Conservation (phyloP, 345 rosid genomes). For the Aquilaria sinensis region DNA sequence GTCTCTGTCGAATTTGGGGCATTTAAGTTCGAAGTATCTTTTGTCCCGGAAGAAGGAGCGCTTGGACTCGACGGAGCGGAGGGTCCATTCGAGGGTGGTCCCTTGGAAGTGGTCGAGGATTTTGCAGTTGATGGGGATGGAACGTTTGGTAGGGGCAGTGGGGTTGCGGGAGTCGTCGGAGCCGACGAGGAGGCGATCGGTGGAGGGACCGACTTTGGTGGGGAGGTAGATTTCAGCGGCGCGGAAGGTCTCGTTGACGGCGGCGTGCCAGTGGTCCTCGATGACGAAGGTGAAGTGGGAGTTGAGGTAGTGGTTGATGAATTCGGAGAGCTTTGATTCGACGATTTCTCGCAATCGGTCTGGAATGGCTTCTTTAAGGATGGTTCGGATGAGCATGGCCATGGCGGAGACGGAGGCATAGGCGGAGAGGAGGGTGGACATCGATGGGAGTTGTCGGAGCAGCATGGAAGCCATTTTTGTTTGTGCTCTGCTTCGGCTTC, state of each 20-base stretch:
- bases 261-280: slow-evolving; percentile 34
- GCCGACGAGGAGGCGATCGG: slow-evolving; percentile 19
- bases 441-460: slow-evolving; percentile 17
- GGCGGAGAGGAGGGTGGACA: slow-evolving; percentile 22
- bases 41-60: not conserved
- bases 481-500: not conserved
- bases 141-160: slow-evolving; percentile 20
- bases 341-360: slow-evolving; percentile 10
- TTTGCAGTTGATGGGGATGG: slow-evolving; percentile 14
- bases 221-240: slow-evolving; percentile 28
- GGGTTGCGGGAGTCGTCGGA: slow-evolving; percentile 22
- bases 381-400: slow-evolving; percentile 26
- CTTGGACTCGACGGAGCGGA: slow-evolving; percentile 18
- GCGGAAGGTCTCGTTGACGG: slow-evolving; percentile 20
- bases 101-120: slow-evolving; percentile 20
- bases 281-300: slow-evolving; percentile 25
- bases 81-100: slow-evolving; percentile 19
- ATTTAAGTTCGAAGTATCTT: slow-evolving; percentile 19
- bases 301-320: slow-evolving; percentile 12
- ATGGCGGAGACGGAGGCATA: slow-evolving; percentile 27
- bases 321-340: not conserved
- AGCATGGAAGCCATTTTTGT: slow-evolving; percentile 16
- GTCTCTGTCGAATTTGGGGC: slow-evolving; percentile 16
- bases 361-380: slow-evolving; percentile 29
- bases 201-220: slow-evolving; percentile 14